These are phyloP conservation scores for Podaxis pistillaris DNA, from an alignment of 768 basidiomycete species.

Conservation along the genomic window DNA sequence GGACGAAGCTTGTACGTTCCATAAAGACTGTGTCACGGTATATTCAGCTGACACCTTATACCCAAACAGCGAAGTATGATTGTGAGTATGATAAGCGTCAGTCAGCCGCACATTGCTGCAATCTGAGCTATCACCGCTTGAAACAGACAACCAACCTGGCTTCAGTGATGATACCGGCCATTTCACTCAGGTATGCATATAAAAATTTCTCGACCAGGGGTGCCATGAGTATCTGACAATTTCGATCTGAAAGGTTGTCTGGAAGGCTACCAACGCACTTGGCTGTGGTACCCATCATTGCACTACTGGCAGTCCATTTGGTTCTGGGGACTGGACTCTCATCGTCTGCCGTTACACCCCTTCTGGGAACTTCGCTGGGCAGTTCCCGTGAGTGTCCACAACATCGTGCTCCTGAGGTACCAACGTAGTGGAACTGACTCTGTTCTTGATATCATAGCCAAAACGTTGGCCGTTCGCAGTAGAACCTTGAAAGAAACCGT, in stretches of 20 bases:
- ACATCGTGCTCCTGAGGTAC: too few relatives aligned
- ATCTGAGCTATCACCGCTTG: background rate
- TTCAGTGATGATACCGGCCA: constrained; percentile 27
- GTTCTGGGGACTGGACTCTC: constrained; percentile 21
- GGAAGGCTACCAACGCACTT: constrained; percentile 49
- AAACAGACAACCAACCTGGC: constrained; percentile 25
- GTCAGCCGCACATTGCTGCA: background rate
- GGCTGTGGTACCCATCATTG: constrained; percentile 46
- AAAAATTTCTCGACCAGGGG: background rate
- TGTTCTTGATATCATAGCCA: background rate
- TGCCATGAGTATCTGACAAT: background rate
- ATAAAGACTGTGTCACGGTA: background rate
- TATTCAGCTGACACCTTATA: background rate
- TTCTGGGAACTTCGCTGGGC: constrained; percentile 25
- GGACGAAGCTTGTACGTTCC: constrained; percentile 27
- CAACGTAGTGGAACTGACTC: background rate
- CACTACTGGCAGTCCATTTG: constrained; percentile 26
- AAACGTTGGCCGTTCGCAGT: constrained; percentile 17
- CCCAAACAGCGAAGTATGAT: constrained; percentile 22
- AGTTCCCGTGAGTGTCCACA: constrained; percentile 21
- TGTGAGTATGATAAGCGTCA: constrained; percentile 14
- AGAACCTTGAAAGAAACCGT: background rate
- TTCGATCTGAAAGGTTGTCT: constrained; percentile 40
- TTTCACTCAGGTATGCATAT: constrained; percentile 27
- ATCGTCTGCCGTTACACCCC: constrained; percentile 29